Base-by-base conservation (phyloP, 345 rosid genomes). In the Hevea brasiliensis region DNA sequence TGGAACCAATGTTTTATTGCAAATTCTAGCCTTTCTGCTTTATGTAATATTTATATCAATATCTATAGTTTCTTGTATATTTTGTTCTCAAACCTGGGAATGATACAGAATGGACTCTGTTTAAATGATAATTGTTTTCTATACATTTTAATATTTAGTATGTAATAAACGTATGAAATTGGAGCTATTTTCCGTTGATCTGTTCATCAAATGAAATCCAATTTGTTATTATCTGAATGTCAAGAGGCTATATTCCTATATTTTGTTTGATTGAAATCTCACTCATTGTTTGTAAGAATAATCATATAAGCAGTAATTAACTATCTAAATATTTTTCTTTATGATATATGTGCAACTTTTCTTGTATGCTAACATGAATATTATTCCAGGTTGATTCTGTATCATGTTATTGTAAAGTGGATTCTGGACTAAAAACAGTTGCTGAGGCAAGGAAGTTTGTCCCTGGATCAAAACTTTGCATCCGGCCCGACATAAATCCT, bases 401-500 rank as follows among this genome's bases (percentile, higher is more conserved):
- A 65, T 92, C 97, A 66, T 94, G 98, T 77, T 92, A 92, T 67
- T 94, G 98, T 81, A 90, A 79, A 85, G 98, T 94, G 72, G 98
- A 94, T 84, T 77, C 96, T 27, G 94, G 98, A 47, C 83, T 92
- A 41, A 94, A 90, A 74, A 89, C 97, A 4, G 97, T 94, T 74
- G 98, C 85, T 6, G 98, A 93, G 75, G 97, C 97, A 32, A 89
- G 98, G 74, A 94, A 92, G 73, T 92, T 94, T 76, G 97, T 94
- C 67, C 98, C 97, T 7, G 97, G 98, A 17, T 90, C 98, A 24
- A 94, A 92, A 84, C 89, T 90, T 70, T 94, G 98, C 77, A 89
- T 94, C 65, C 97, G 86, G 82, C 98, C 98, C 27, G 98, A 94
- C 73, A 92, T 92, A 74, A 92, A 92, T 75, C 97, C 94, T 8